Base-by-base conservation (phyloP, 2,329 filamentous ascomycete species). In the Cadophora gregata region DNA sequence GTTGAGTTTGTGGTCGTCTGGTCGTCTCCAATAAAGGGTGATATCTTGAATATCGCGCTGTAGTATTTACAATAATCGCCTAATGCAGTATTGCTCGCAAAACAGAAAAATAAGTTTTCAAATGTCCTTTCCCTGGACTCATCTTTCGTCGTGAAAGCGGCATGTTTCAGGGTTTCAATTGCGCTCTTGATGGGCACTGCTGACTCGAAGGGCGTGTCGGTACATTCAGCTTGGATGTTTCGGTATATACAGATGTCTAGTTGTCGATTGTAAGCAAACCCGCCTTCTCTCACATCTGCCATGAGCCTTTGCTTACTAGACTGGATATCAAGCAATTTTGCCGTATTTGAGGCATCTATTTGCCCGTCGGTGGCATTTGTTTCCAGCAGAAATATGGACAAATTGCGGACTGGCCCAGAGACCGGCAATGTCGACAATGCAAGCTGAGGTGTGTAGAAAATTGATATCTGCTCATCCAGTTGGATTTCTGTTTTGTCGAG, bases 61-160 rank as follows among this genome's bases (percentile, higher is more conserved):
- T 63, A 67, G 29, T 19, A 55, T 24, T 33, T 5, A 29, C 65
- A 67, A 9, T 55, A 9, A 14, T 50, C 8, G 38, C n/a, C 7
- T 19, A 21, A 5, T 8, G 16, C 24, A 19, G 1, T 31, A n/a
- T 31, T 61, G 10, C 8, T 42, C 10, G 56, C 58, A 31, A 67
- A 53, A 38, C 65, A 67, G 47, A 60, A 60, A 47, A 67, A 67
- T 2, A 56, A 16, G 27, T 58, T 62, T 10, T 62, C 27, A 4
- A 56, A 24, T 24, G 14, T 29, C 8, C 3, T 19, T 19, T 25
- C 29, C 8, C 21, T 19, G n/a, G 25, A 8, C 3, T 12, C n/a
- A 10, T 27, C 25, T 1, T 4, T 36, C 10, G 61, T n/a, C 25
- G 29, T 16, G 19, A 56, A 48, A 16, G 14, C n/a, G 3, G 36